Evolutionary conservation across 768 basidiomycete species (phyloP).

Genomic region (Termitomyces sp.): DNA sequence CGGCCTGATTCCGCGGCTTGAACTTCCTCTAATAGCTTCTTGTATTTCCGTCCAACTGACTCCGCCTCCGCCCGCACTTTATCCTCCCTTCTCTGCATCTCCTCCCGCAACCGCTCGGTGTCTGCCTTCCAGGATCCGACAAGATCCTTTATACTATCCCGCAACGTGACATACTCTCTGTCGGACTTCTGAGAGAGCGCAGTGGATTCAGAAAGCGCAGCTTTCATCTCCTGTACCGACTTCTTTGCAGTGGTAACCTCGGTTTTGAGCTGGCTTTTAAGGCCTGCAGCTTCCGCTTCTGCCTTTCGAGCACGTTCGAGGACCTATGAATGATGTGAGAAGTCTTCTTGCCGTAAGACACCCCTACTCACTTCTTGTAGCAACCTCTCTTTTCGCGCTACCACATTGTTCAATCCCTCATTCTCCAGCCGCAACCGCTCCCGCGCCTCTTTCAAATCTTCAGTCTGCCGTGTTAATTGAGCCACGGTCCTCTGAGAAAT

Average conservation of each 20-base stretch:
- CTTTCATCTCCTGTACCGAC: slow-evolving; percentile 75
- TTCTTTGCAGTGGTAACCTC: slow-evolving; percentile 73
- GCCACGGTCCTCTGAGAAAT: slow-evolving; percentile 80
- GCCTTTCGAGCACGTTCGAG: slow-evolving; percentile 84
- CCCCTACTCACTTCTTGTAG: slow-evolving; percentile 66
- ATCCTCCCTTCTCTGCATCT: slow-evolving; percentile 73
- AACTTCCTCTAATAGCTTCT: slow-evolving; percentile 56
- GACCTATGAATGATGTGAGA: slow-evolving; percentile 35
- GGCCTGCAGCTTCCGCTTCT: slow-evolving; percentile 62
- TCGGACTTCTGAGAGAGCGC: slow-evolving; percentile 76
- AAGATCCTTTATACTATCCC: slow-evolving; percentile 71
- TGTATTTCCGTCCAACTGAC: slow-evolving; percentile 64
- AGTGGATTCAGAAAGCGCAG: slow-evolving; percentile 65
- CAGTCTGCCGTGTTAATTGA: slow-evolving; percentile 77
- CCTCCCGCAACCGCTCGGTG: slow-evolving; percentile 61
- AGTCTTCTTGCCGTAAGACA: background rate
- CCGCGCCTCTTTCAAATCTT: slow-evolving; percentile 83
- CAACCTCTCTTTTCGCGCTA: slow-evolving; percentile 80
- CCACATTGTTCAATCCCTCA: slow-evolving; percentile 83
- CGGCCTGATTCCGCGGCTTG: slow-evolving; percentile 42
- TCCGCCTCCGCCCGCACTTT: slow-evolving; percentile 64
- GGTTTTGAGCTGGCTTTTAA: slow-evolving; percentile 69
- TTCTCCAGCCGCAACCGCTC: slow-evolving; percentile 82
- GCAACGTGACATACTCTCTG: slow-evolving; percentile 75
- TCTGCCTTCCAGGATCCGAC: slow-evolving; percentile 71